Base-by-base conservation (phyloP, 2,329 filamentous ascomycete genomes). In the Microcyclospora pomicola region DNA sequence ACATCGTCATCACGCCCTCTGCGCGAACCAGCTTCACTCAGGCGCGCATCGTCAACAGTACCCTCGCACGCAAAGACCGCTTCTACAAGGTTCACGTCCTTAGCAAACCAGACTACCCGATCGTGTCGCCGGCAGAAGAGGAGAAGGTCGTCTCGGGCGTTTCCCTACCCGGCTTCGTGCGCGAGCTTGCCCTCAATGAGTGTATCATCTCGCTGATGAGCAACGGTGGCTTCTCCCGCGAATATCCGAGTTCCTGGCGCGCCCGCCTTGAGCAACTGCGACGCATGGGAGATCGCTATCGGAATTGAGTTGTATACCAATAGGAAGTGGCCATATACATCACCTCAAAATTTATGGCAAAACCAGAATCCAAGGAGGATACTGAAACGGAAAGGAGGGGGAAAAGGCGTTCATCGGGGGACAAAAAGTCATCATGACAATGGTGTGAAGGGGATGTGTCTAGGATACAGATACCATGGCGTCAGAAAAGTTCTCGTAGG, bases 31-130 rank as follows among this genome's bases (percentile, higher is more conserved):
- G 80, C 2, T 88, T 87, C 53, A 71, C 84, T 29, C 77, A 81
- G 35, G 74, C 72, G 5, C 66, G 77, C 62, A 46, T 45, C 4
- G 46, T 39, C 49, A 58, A 62, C 64, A 41, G 68, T 60, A 59
- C 61, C 11, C 56, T 58, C 12, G 60, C 59, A 16, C 54, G 59
- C 42, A 58, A 56, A 15, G 58, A 64, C 13, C 62, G 65, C 2
- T 96, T 88, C 60, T 96, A 92, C 66, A 80, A 80, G 50, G 87
- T 98, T 10, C 82, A 88, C 49, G 80, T 94, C 35, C 76, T 95
- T 64, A 86, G 82, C 58, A 84, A 86, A 51, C 77, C 81, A 0
- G 86, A 82, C 0, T 93, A 96, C 52, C 91, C 91, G 0, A 82
- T 88, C 49, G 83, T 96, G 37, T 95, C 87, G 0, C 83, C 88